These are phyloP conservation scores for Pseudocercospora eumusae DNA, from an alignment of 2,329 filamentous ascomycete species.

Conservation along the genomic window DNA sequence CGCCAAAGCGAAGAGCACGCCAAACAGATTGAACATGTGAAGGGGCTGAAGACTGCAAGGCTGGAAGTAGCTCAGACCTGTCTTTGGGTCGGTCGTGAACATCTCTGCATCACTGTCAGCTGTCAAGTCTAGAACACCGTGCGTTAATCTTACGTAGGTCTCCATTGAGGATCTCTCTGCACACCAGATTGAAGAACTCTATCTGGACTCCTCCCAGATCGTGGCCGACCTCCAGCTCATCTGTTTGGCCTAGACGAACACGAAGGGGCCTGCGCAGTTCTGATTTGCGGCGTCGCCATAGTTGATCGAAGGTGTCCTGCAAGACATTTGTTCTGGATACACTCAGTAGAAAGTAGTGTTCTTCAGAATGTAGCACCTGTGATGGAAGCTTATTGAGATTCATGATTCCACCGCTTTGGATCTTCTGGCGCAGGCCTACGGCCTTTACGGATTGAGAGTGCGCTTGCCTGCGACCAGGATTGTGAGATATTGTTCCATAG, in stretches of 20 bases:
- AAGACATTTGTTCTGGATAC: constrained; percentile 47
- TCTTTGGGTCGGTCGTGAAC: constrained; percentile 75
- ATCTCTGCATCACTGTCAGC: constrained; percentile 51
- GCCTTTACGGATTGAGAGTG: constrained; percentile 6
- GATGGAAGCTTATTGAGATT: constrained; percentile 30
- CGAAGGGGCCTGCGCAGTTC: constrained; percentile 85
- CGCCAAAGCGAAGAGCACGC: constrained; percentile 83
- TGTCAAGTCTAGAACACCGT: not conserved
- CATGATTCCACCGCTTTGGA: not conserved
- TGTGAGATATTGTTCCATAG: not conserved
- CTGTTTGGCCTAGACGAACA: constrained; percentile 74
- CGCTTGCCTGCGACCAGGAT: constrained; percentile 6
- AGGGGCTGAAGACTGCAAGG: constrained; percentile 77
- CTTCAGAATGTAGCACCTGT: constrained; percentile 41
- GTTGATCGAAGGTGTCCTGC: constrained; percentile 67
- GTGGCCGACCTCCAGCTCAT: constrained; percentile 80
- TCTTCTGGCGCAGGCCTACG: constrained; percentile 3
- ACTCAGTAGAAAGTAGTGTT: constrained; percentile 47
- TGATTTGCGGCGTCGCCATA: constrained; percentile 81
- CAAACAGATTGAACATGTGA: constrained; percentile 89
- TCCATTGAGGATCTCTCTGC: constrained; percentile 76
- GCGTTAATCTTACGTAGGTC: constrained; percentile 62
- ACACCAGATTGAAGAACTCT: constrained; percentile 86
- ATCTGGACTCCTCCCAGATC: constrained; percentile 96
- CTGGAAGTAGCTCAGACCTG: constrained; percentile 83